Evolutionary conservation across 305 asterid genomes (phyloP), one percentile per base, ranked within the genome.

Genomic region (Andrographis paniculata): DNA sequence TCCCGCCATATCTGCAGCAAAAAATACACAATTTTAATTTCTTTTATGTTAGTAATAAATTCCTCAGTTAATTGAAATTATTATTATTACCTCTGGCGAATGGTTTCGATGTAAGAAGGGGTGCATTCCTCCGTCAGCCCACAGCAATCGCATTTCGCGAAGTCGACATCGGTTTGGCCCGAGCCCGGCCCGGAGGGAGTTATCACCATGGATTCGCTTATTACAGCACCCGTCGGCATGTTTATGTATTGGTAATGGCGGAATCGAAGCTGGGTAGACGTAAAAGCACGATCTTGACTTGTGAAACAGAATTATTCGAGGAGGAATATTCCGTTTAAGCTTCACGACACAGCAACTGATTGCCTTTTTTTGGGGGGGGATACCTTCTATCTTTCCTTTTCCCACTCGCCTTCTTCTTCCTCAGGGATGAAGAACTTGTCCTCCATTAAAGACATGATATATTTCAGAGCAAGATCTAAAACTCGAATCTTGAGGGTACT

Each of bases 111-210:
- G 52, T 87, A 87, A 0, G 75, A 69, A 31, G 45, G 67, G 15
- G 89, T 87, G 63, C 94, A 87, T 68, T 83, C 96, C 62, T 87
- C 96, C 6, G 75, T 61, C 58, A 87, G 72, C 47, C 96, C 94
- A 52, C 96, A 87, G 40, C 89, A 87, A 11, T 76, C 82, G 48
- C 93, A 81, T 46, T 58, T 74, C 23, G 53, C 80, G 19, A 66
- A 72, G 40, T 80, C 82, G 20, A 76, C 73, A n/a, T 78, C 93
- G 19, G 13, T 54, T 45, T 14, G 38, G 11, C 22, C 22, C 40
- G 20, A 64, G 60, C 60, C 72, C 66, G 0, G 64, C 77, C 0
- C 40, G 40, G 53, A 66, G 45, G 69, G 36, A n/a, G 21, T 47
- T 40, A 68, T 58, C 75, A 19, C 65, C 58, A 69, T 56, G 11